Conservation (phyloP, 73 alveolate genomes). For the Tetrahymena thermophila region DNA sequence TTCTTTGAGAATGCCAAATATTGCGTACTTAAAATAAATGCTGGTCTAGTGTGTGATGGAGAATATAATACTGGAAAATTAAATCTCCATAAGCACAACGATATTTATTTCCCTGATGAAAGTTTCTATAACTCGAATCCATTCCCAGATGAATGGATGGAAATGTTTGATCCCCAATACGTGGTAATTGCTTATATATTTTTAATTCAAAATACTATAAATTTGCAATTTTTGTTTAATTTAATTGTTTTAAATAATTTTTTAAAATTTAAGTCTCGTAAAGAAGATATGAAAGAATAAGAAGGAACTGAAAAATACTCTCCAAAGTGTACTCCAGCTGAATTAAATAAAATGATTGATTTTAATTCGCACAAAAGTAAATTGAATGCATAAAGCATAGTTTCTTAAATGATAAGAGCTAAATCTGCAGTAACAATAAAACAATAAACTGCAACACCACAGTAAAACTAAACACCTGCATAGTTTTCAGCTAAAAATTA, state of each 20-base stretch:
- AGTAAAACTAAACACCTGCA: neutral
- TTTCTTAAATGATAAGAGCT: neutral
- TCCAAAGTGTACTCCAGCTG: conserved; percentile 39
- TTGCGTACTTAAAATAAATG: conserved; percentile 26
- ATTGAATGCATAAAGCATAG: neutral
- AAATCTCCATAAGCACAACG: conserved; percentile 48
- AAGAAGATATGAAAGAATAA: conserved; percentile 15
- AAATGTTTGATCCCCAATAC: conserved; percentile 47
- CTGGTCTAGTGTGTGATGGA: conserved; percentile 48
- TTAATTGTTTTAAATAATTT: neutral
- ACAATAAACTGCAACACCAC: neutral
- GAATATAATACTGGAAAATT: conserved; percentile 65
- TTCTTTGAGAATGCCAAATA: conserved; percentile 42
- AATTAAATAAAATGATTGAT: conserved; percentile 39
- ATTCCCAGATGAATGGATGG: conserved; percentile 80
- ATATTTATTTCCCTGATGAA: conserved; percentile 71
- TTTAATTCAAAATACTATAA: neutral
- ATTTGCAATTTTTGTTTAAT: neutral
- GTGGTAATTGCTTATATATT: neutral
- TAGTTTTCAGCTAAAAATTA: neutral
- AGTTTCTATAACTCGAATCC: conserved; percentile 71
- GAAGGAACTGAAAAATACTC: conserved; percentile 40
- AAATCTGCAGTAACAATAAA: neutral
- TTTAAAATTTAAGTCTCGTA: conserved; percentile 2
- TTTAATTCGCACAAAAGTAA: conserved; percentile 2